Base-by-base conservation (phyloP, 345 rosid species). In the Eutrema japonicum region DNA sequence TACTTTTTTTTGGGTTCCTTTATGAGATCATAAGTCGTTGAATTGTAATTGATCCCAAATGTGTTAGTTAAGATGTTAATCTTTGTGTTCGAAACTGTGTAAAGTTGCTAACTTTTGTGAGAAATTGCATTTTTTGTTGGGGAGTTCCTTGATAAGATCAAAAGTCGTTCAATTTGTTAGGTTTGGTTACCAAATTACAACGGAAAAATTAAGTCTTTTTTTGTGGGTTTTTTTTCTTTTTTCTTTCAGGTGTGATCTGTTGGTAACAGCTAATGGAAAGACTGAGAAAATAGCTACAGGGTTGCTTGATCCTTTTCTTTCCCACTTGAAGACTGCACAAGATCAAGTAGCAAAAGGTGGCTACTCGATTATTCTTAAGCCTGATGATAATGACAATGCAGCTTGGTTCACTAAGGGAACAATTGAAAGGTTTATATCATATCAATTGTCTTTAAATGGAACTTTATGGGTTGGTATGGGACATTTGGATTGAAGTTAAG, bases 401-500 rank as follows among this genome's bases (percentile, higher is more conserved):
- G 30, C 83, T 70, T 95, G 99, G 99, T 92, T 95, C 78, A 90
- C 96, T 11, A 95, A 83, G 79, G 90, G 83, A 79, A 86, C 94
- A 16, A 40, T 92, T 27, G 93, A 87, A 83, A 92, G 96, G 97
- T 94, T 71, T 35, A 0, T 61, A 6, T n/a, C 11, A 6, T 10
- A 6, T 8, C 13, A 7, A 40, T 41, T 57, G 18, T 62, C 43
- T 76, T 16, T 33, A 4, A 8, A 10, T 50, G 66, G 52, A 18
- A 2, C 18, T 8, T 47, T 8, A 33, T 36, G 18, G 26, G 38
- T 30, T 41, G 29, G 5, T 13, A 12, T 66, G 58, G 71, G 65
- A 47, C 37, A 56, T 6, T 55, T 37, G 45, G 41, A 46, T 35
- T 62, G 76, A 3, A 41, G 53, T 29, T 64, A 35, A 48, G 27